Conservation (phyloP, 768 basidiomycete genomes). For the Termitomyces sp. region DNA sequence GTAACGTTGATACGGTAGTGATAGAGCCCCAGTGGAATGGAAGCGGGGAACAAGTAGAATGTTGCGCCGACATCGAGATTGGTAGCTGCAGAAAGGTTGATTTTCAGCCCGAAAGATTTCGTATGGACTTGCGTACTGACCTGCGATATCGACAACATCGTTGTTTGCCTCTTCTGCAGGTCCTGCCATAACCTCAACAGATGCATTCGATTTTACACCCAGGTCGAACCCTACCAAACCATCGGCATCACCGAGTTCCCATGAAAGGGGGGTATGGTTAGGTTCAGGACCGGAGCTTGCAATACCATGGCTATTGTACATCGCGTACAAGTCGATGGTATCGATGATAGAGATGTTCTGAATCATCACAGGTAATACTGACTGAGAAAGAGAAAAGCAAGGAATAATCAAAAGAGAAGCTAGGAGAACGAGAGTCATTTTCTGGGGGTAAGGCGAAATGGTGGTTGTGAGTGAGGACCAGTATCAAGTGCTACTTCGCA, state of each 20-base stretch:
- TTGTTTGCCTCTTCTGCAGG: not conserved
- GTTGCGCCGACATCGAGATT: not conserved
- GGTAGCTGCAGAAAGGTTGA: not conserved
- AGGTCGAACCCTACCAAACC: not conserved
- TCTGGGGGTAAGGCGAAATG: not conserved
- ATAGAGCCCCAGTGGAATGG: slow-evolving; percentile 5
- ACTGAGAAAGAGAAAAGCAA: not conserved
- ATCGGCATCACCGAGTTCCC: not conserved
- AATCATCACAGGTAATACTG: not conserved
- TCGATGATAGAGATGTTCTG: not conserved
- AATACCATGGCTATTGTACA: too few relatives aligned
- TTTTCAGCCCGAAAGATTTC: too few relatives aligned
- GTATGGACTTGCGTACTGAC: not conserved
- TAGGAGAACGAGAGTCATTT: not conserved
- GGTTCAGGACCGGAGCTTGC: too few relatives aligned
- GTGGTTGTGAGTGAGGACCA: too few relatives aligned
- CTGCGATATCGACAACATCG: slow-evolving; percentile 6
- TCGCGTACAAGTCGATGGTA: not conserved
- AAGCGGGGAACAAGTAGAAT: slow-evolving; percentile 3
- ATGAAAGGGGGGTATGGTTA: too few relatives aligned
- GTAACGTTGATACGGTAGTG: slow-evolving; percentile 6
- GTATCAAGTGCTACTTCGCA: too few relatives aligned
- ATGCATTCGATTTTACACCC: too few relatives aligned
- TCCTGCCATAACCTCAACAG: slow-evolving; percentile 1
- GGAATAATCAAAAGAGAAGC: not conserved